These are phyloP conservation scores for Calonectria montana DNA, from an alignment of 2,329 filamentous ascomycete species.

Conservation along the genomic window DNA sequence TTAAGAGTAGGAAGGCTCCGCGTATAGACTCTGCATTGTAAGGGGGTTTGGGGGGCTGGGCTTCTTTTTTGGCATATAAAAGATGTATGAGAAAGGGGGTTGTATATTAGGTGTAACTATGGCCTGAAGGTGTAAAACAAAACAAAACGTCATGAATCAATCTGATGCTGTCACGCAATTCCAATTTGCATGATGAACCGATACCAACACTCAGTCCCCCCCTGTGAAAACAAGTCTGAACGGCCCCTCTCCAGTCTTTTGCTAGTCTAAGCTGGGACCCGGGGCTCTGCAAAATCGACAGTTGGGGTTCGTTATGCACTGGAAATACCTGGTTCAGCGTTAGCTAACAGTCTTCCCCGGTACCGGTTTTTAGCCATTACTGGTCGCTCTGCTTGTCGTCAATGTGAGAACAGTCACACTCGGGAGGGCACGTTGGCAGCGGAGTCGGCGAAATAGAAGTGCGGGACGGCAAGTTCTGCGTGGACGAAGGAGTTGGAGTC, in stretches of 20 bases:
- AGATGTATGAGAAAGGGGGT: slow-evolving; percentile 7
- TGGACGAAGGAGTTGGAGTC: slow-evolving; percentile 7
- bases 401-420: slow-evolving; percentile 44
- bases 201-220: too few relatives aligned
- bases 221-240: not conserved
- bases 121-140: slow-evolving; percentile 24
- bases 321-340: slow-evolving; percentile 43
- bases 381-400: slow-evolving; percentile 39
- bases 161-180: not conserved
- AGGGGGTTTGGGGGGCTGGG: slow-evolving; percentile 12
- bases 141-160: slow-evolving; percentile 6
- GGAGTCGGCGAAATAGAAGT: slow-evolving; percentile 18
- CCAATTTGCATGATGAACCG: not conserved
- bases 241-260: too few relatives aligned
- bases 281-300: slow-evolving; percentile 36
- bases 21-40: slow-evolving; percentile 36
- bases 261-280: not conserved
- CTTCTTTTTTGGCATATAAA: slow-evolving; percentile 20
- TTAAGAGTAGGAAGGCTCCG: slow-evolving; percentile 19
- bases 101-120: slow-evolving; percentile 32
- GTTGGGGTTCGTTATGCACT: slow-evolving; percentile 48
- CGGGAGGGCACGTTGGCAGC: slow-evolving; percentile 23
- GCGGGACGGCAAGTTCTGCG: not conserved
- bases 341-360: not conserved
- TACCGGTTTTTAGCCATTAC: slow-evolving; percentile 14